These are phyloP conservation scores for Podospora australis DNA, from an alignment of 495 filamentous ascomycete species.

Conservation along the genomic window DNA sequence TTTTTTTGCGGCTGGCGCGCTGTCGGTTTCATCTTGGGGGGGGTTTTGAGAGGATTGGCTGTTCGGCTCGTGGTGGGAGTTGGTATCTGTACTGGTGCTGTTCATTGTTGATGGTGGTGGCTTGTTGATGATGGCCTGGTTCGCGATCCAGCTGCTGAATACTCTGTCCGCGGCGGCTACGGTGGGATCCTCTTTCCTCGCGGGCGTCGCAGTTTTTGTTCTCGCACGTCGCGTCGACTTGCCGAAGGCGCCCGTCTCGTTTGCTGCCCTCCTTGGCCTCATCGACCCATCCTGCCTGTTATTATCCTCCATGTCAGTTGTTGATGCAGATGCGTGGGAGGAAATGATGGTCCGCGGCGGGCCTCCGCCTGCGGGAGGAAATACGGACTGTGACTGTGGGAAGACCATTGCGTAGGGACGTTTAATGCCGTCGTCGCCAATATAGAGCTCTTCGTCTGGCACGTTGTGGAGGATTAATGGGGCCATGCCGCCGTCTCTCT, in stretches of 20 bases:
- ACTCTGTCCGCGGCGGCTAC: constrained; percentile 47
- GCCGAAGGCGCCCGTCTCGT: constrained; percentile 51
- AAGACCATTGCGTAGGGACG: constrained; percentile 52
- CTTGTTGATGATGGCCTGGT: constrained; percentile 18
- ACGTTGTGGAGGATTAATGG: constrained; percentile 55
- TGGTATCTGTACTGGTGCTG: too few relatives aligned
- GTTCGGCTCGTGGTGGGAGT: not conserved
- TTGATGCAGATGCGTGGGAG: not conserved
- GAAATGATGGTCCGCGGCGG: not conserved
- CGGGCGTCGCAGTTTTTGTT: constrained; percentile 45
- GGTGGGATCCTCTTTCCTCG: constrained; percentile 48
- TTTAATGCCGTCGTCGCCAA: constrained; percentile 49
- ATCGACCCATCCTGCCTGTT: constrained; percentile 33
- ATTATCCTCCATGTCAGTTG: not conserved
- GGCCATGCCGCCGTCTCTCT: too few relatives aligned
- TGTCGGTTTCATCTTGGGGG: constrained; percentile 24
- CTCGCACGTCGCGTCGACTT: constrained; percentile 49
- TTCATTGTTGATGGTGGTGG: constrained; percentile 5
- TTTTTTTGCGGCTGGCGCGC: constrained; percentile 17
- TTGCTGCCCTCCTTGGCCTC: constrained; percentile 34
- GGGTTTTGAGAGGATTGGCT: constrained; percentile 15
- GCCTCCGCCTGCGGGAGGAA: not conserved
- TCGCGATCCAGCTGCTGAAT: constrained; percentile 36
- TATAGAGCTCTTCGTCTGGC: constrained; percentile 51
- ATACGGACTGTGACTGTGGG: constrained; percentile 47